A percentile compares a stretch with the other conserved stretches of the same genome.
These are phyloP conservation scores for Forsythia suspensa DNA, from an alignment of 257 asterid genomes.

Conservation along the genomic window DNA sequence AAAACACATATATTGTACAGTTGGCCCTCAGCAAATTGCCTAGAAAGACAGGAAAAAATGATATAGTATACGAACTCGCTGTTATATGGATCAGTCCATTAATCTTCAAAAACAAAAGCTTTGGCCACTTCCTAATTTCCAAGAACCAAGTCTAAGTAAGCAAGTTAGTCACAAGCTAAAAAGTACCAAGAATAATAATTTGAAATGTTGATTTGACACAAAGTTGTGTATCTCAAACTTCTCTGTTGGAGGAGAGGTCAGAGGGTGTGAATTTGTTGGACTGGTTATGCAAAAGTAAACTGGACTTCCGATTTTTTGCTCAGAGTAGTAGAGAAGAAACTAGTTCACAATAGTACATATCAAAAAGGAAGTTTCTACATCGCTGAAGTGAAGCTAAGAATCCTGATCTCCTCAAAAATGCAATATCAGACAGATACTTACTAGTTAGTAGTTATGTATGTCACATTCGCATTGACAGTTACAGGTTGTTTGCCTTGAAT, in stretches of 20 bases:
- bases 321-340: neutral
- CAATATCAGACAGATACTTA: neutral
- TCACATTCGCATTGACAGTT: neutral
- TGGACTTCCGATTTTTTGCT: no score
- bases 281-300: neutral
- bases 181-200: neutral
- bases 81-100: neutral
- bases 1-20: neutral
- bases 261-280: neutral
- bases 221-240: neutral
- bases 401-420: neutral
- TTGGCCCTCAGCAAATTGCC: neutral
- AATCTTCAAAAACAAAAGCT: neutral
- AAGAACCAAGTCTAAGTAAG: neutral
- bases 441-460: neutral
- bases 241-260: neutral
- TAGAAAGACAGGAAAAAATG: no score
- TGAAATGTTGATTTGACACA: neutral
- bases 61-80: neutral
- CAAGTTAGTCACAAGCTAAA: neutral
- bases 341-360: neutral
- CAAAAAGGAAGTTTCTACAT: neutral
- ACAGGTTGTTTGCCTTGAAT: neutral
- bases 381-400: neutral
- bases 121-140: neutral